Evolutionary conservation across 805 yeast genomes (phyloP), one percentile per base, ranked within the genome.

Genomic region (Yamadazyma tumulicola): DNA sequence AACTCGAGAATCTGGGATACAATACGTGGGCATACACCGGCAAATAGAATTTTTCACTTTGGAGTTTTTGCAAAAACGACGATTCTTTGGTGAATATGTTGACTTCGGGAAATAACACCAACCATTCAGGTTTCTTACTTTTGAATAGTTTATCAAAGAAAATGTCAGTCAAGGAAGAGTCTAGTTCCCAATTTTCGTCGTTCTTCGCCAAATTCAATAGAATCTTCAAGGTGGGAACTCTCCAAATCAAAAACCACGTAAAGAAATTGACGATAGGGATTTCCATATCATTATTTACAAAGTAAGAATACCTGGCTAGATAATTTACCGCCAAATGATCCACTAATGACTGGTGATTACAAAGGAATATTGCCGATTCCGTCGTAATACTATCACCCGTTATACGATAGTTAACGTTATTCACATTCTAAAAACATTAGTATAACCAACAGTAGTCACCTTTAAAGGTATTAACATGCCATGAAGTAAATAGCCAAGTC

Each of bases 21-120:
- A 89, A 59, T 5, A 85, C 59, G 42, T 84, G 69, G 8, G 72
- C 55, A 13, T 83, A 67, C 11, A 55, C 58, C 0, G 91, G 85
- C n/a, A 83, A 62, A 36, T 71, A 81, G 47, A 71, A 77, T 37
- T 71, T 69, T 26, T 71, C 72, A 30, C 80, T 69, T 41, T 78
- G 67, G 19, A 70, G 66, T 25, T 69, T 63, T 41, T 87, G 94
- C 26, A 72, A 33, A 48, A 54, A 43, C 29, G 63, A 53, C 29
- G 68, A 67, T 23, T 71, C 71, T 8, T 71, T 63, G 0, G 79
- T 74, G 55, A 75, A 73, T 6, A 83, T 74, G 48, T 83, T 84
- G 4, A 85, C 96, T 56, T 89, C 97, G 0, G 97, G 97, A 45
- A 88, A 88, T 6, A 85, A 43, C 0, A 80, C 77, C 0, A 87